Evolutionary conservation across 148 eudicot genomes (phyloP).

Genomic region (Camellia sinensis): DNA sequence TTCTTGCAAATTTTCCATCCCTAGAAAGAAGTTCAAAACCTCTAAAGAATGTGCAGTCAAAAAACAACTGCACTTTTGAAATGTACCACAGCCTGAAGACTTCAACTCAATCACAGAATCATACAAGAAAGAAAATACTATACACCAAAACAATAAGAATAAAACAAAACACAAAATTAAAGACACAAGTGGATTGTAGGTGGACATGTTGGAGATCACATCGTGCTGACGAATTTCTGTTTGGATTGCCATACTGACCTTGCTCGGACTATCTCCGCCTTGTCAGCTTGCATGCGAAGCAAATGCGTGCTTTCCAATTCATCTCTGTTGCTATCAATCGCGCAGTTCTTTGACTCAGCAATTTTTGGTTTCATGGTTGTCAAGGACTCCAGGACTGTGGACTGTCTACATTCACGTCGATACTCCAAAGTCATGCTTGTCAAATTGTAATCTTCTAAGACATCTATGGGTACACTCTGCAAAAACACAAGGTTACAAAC

Average conservation of each 20-base stretch:
- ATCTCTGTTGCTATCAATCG: not conserved
- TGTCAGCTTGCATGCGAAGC: constrained; percentile 65
- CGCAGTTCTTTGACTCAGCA: not conserved
- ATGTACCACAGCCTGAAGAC: too few relatives aligned
- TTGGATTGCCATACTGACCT: constrained; percentile 67
- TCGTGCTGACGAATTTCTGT: not conserved
- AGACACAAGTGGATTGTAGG: not conserved
- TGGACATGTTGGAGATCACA: not conserved
- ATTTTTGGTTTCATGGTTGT: constrained; percentile 30
- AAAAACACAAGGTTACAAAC: not conserved
- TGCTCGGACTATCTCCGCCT: constrained; percentile 73
- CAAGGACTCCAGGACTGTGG: constrained; percentile 63
- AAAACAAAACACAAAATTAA: not conserved
- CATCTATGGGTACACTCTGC: constrained; percentile 77
- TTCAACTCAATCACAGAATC: not conserved
- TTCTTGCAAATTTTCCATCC: too few relatives aligned
- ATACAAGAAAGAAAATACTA: not conserved
- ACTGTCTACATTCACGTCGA: constrained; percentile 75
- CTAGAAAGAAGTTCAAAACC: too few relatives aligned
- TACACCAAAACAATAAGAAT: not conserved
- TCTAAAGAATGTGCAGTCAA: not conserved
- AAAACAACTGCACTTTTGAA: not conserved
- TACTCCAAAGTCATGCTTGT: constrained; percentile 76
- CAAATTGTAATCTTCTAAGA: constrained; percentile 55
- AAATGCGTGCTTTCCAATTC: constrained; percentile 57